Evolutionary conservation across 495 filamentous ascomycete species (phyloP), one percentile per base, ranked within the genome.

Genomic region (Hypoxylon rickii): DNA sequence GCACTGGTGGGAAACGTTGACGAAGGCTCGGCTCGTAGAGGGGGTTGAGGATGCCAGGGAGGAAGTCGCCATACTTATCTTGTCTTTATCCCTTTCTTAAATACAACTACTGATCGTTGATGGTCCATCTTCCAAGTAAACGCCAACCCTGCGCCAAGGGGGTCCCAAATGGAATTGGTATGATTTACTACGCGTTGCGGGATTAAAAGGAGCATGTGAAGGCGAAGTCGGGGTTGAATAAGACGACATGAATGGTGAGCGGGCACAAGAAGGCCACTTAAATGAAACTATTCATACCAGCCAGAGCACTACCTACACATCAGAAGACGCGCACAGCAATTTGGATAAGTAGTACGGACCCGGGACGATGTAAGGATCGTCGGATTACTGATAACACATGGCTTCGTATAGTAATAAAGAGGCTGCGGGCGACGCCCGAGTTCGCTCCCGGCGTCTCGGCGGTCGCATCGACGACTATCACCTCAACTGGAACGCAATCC

Each of bases 81-180:
- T 16, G 38, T 37, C 22, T 29, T n/a, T 7, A n/a, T 41, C 7
- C 7, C 12, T 19, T 15, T 52, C 42, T 52, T 52, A 43, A 29
- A 29, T 29, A 29, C 24, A 29, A 10, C 10, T 29, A 4, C 10
- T 10, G 24, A 29, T 10, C 4, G 24, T 4, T 10, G 4, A 29
- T 10, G 24, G 10, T 29, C n/a, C 24, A 29, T 29, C 10, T 29
- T 29, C 4, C 24, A 10, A 29, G 24, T 29, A 10, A 29, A 29
- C 10, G 24, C 24, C 24, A 29, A 29, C 10, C 24, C 10, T 29
- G 24, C 10, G 24, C 24, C 24, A 29, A 29, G 24, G 24, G 24
- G 4, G 10, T 29, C 24, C 4, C 10, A 29, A 29, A 29, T 29
- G 24, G 24, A 29, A 29, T 29, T 29, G 4, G 4, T 4, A 29